A percentile compares a stretch with the other conserved stretches of the same genome.
Conservation (phyloP, 305 asterid genomes). For the Ilex paraguariensis region DNA sequence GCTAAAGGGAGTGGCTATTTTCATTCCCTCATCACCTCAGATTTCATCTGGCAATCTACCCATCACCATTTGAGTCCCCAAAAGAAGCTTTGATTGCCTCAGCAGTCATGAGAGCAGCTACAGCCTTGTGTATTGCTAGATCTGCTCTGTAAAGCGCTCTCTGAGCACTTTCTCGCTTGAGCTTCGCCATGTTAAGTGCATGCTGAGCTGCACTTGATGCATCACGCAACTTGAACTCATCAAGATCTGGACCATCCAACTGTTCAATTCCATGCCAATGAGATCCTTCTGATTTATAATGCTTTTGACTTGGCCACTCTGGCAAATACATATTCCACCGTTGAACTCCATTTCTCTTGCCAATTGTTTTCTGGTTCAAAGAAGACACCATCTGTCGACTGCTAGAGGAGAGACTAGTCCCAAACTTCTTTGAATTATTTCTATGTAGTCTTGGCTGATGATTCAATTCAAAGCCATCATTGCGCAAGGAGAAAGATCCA, state of each 20-base stretch:
- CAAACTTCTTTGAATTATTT: conserved; percentile 53
- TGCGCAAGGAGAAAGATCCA: conserved; percentile 40
- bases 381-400: conserved; percentile 31
- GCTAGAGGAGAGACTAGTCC: conserved; percentile 34
- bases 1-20: conserved; percentile 13
- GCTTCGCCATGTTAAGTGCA: conserved; percentile 63
- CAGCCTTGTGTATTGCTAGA: conserved; percentile 79
- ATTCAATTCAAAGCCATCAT: conserved; percentile 60
- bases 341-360: conserved; percentile 48
- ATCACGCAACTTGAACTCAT: conserved; percentile 66
- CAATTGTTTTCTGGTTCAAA: conserved; percentile 40
- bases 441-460: conserved; percentile 41
- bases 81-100: conserved; percentile 65
- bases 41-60: conserved; percentile 22
- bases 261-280: conserved; percentile 35
- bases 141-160: conserved; percentile 71
- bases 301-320: conserved; percentile 44
- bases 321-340: conserved; percentile 48
- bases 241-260: conserved; percentile 44
- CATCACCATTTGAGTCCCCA: conserved; percentile 27
- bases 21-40: conserved; percentile 15
- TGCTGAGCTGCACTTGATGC: conserved; percentile 63
- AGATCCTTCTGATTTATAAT: conserved; percentile 27
- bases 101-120: conserved; percentile 67
- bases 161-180: conserved; percentile 79